Percentiles rank a stretch among this genome's conserved stretches.
Evolutionary conservation across 139 green algal genomes (phyloP).

Genomic region (Ulvella scutata): DNA sequence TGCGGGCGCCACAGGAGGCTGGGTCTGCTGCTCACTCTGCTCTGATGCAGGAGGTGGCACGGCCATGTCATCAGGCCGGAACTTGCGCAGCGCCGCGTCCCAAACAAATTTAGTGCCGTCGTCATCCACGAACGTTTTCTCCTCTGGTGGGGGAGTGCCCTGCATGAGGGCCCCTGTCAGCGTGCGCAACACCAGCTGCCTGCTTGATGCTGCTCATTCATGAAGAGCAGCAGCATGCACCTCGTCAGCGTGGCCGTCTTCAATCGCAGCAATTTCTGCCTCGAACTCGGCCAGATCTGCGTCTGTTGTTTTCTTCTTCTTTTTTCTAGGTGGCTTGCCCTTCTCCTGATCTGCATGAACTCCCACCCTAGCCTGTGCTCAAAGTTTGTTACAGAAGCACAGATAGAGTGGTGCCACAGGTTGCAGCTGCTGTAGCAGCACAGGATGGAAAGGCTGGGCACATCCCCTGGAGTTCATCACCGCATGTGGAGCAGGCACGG

Average conservation of each 20-base stretch:
- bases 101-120: conserved; percentile 86
- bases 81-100: conserved; percentile 53
- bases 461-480: too few relatives aligned
- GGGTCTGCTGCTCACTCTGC: background rate
- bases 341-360: background rate
- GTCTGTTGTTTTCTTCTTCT: background rate
- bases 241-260: conserved; percentile 10
- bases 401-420: too few relatives aligned
- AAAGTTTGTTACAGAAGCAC: background rate
- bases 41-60: background rate
- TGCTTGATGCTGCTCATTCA: background rate
- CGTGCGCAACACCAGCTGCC: too few relatives aligned
- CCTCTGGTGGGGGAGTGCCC: conserved; percentile 36
- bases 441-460: too few relatives aligned
- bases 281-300: conserved; percentile 39
- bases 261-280: conserved; percentile 41
- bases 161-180: conserved; percentile 9
- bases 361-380: background rate
- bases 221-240: background rate
- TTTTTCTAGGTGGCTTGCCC: background rate
- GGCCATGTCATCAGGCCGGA: conserved; percentile 34
- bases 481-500: background rate
- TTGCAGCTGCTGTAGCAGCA: too few relatives aligned
- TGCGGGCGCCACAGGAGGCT: background rate
- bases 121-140: conserved; percentile 83